Conservation (phyloP, 305 asterid species). For the Withania somnifera region DNA sequence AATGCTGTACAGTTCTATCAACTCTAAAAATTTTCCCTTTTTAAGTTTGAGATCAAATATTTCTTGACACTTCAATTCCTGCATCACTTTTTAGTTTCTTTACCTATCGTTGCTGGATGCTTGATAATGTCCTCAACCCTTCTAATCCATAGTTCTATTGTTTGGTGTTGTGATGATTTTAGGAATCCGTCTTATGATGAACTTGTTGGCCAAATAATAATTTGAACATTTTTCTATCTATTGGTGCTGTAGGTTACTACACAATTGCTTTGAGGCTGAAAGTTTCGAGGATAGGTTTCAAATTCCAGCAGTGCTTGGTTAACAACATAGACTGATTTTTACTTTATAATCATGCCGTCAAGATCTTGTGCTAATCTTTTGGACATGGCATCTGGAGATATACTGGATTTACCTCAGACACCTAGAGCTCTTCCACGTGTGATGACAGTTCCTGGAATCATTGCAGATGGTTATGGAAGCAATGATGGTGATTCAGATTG, state of each 20-base stretch:
- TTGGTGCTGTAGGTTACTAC: background rate
- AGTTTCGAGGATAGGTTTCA: background rate
- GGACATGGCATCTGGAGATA: slow-evolving; percentile 55
- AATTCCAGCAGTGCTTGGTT: background rate
- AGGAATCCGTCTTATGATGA: background rate
- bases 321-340: background rate
- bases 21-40: background rate
- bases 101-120: background rate
- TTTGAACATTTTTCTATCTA: background rate
- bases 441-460: slow-evolving; percentile 61
- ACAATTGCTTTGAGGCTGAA: background rate
- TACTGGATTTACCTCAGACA: slow-evolving; percentile 47
- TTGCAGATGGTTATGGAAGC: slow-evolving; percentile 44
- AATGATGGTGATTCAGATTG: slow-evolving; percentile 67
- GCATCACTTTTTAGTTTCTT: background rate
- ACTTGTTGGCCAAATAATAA: background rate
- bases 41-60: background rate
- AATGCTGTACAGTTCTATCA: background rate
- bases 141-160: background rate
- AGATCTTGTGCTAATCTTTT: slow-evolving; percentile 52
- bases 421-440: slow-evolving; percentile 74
- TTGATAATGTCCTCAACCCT: background rate
- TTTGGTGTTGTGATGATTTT: slow-evolving; percentile 1
- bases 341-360: slow-evolving; percentile 37
- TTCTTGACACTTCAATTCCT: background rate